Base-by-base conservation (phyloP, 768 basidiomycete genomes). In the Trametes gibbosa region DNA sequence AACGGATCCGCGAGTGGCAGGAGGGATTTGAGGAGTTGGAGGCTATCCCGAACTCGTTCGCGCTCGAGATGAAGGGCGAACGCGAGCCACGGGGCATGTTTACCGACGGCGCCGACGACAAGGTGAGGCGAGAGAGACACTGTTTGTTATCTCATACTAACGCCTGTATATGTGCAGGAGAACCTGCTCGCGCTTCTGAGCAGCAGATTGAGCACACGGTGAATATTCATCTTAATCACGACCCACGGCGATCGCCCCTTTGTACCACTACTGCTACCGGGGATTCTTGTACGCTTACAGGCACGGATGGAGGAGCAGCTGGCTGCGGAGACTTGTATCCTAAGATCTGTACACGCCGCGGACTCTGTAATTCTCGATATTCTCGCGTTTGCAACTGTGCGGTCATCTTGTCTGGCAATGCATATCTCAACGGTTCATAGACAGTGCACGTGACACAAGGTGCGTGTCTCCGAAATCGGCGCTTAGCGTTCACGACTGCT, bases 11-110 rank as follows among this genome's bases (percentile, higher is more conserved):
- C 17, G 71, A 71, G 34, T 67, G 65, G 64, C 58, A 67, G 19
- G 68, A 70, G n/a, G 68, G 68, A 12, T 68, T 66, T 54, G 71
- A 73, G 42, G 72, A 73, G 43, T 58, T 72, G 14, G 65, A 66
- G 53, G 55, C 66, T 9, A 69, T 72, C n/a, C 68, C 71, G n/a
- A 62, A 72, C 53, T 67, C 71, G 10, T 72, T 73, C 47, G 71
- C 69, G 12, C 62, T 73, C 1, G 70, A 73, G 51, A 51, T 66
- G 21, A 48, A 64, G n/a, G 67, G 57, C 32, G 62, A 67, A 25
- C 67, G 60, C 27, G 55, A 62, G 14, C 41, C 66, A 12, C 70
- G 70, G 55, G 61, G 63, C 43, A 67, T 72, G 61, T 73, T 68
- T 46, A 61, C 69, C 7, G 69, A 67, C 50, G 51, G 34, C 24